Evolutionary conservation across 2,329 filamentous ascomycete genomes (phyloP).

Genomic region (Aspergillus phoenicis): DNA sequence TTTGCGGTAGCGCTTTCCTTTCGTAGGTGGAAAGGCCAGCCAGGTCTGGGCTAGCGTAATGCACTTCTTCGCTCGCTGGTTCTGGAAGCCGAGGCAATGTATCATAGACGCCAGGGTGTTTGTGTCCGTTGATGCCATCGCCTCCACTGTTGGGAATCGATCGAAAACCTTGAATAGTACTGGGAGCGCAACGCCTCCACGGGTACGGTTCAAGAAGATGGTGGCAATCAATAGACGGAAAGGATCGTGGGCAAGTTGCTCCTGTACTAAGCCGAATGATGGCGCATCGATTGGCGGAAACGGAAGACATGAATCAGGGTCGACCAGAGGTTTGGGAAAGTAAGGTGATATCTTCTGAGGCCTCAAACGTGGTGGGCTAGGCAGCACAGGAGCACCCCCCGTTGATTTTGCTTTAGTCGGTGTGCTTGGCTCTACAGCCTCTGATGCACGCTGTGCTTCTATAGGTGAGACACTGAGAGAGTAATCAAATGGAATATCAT

Average conservation of each 20-base stretch:
- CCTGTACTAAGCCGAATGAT: conserved; percentile 80
- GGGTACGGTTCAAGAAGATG: conserved; percentile 81
- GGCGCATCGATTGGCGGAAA: conserved; percentile 68
- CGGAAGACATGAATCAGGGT: conserved; percentile 50
- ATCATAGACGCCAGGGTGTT: conserved; percentile 65
- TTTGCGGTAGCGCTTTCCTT: conserved; percentile 59
- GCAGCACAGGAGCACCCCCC: conserved; percentile 11
- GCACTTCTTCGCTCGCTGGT: conserved; percentile 67
- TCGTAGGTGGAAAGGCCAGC: conserved; percentile 63
- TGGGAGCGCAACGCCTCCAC: conserved; percentile 73
- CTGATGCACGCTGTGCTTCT: neutral
- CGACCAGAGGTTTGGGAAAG: conserved; percentile 39
- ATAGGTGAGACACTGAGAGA: neutral
- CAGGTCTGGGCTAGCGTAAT: conserved; percentile 72
- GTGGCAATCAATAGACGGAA: conserved; percentile 81
- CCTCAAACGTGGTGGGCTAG: conserved; percentile 22
- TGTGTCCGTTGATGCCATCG: conserved; percentile 61
- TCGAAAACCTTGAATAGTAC: conserved; percentile 70
- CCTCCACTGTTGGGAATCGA: conserved; percentile 66
- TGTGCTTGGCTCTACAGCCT: conserved; percentile 5
- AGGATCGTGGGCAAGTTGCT: conserved; percentile 71
- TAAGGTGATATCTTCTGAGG: conserved; percentile 45
- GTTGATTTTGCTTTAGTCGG: conserved; percentile 13
- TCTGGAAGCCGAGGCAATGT: conserved; percentile 69
- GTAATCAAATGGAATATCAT: neutral